Evolutionary conservation across 352 stramenopile genomes (phyloP), one percentile per base, ranked within the genome.

Genomic region (Pythium diclinum): DNA sequence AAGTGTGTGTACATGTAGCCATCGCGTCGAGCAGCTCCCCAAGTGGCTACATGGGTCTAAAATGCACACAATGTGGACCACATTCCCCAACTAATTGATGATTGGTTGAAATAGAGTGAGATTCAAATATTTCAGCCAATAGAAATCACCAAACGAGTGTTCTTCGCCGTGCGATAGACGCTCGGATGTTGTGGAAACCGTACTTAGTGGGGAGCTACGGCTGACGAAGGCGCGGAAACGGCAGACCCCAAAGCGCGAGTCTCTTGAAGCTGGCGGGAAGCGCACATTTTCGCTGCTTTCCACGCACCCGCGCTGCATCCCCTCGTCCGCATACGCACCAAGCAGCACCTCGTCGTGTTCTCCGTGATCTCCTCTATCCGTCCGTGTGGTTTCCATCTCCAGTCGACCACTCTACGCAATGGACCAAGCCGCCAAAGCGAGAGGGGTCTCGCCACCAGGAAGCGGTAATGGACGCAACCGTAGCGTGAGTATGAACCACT

Each of bases 401-500:
- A 2, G 16, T 23, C 21, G 53, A 23, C 1, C 34, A 3, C 32
- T 66, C 54, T 3, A 65, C 48, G 42, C 46, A 11, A 72, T 72
- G 59, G 65, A 67, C 54, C n/a, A 51, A 17, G 28, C 57, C 30
- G 48, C 44, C 25, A 60, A 54, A 36, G 7, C 30, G 30, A 32
- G 56, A n/a, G 56, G 61, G 3, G 28, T 25, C 6, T 64, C 62
- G 49, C 47, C 61, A 3, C 53, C 61, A 6, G 61, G 65, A 19
- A 77, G 77, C 48, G 42, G 42, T 10, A 49, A 25, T 25, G 42
- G 42, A 21, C 69, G 84, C 9, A 76, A 89, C 52, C 80, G 84
- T 11, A 91, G 82, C 38, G 73, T 89, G 6, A 92, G 84, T 48
- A 88, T 91, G 78, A 91, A 81, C 53, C 83, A 77, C 56, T 64